These are phyloP conservation scores for Tilletia horrida DNA, from an alignment of 1,284 basidiomycete species.

Conservation along the genomic window DNA sequence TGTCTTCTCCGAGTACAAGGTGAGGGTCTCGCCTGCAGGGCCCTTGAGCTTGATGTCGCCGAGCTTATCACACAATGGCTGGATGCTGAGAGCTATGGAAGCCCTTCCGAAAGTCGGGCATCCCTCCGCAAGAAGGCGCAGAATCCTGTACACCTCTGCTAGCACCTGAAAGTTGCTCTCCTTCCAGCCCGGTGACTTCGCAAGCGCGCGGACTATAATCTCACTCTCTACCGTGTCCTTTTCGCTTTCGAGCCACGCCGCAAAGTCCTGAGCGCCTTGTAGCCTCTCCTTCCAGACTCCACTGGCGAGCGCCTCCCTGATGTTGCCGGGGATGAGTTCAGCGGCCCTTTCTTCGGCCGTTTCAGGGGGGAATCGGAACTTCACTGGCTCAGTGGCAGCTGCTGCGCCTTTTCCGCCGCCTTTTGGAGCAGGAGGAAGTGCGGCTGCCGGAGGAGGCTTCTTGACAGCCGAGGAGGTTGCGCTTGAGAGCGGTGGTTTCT, in stretches of 20 bases:
- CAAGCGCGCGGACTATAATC: constrained; percentile 80
- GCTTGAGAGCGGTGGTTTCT: constrained; percentile 15
- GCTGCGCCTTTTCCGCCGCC: constrained; percentile 59
- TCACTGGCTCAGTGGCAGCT: constrained; percentile 72
- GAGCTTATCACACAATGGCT: constrained; percentile 88
- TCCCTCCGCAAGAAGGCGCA: constrained; percentile 67
- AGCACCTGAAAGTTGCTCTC: constrained; percentile 92
- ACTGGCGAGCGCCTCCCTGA: constrained; percentile 73
- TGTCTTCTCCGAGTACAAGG: constrained; percentile 81
- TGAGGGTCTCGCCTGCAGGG: constrained; percentile 83
- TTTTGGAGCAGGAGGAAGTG: constrained; percentile 1
- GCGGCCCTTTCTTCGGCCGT: constrained; percentile 80
- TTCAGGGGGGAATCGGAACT: constrained; percentile 85
- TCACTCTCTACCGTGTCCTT: constrained; percentile 76
- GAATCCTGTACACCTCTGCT: constrained; percentile 45
- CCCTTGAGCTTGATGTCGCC: constrained; percentile 97
- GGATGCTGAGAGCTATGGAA: constrained; percentile 75
- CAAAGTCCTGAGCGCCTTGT: constrained; percentile 80
- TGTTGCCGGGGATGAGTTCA: constrained; percentile 70
- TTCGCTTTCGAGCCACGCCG: constrained; percentile 72
- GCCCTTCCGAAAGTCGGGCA: constrained; percentile 81
- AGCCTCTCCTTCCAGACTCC: constrained; percentile 89
- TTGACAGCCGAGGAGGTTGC: constrained; percentile 24
- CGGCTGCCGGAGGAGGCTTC: constrained; percentile 26
- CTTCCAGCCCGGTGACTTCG: constrained; percentile 85